Evolutionary conservation across 495 filamentous ascomycete genomes (phyloP).

Genomic region (Xylaria intraflava): DNA sequence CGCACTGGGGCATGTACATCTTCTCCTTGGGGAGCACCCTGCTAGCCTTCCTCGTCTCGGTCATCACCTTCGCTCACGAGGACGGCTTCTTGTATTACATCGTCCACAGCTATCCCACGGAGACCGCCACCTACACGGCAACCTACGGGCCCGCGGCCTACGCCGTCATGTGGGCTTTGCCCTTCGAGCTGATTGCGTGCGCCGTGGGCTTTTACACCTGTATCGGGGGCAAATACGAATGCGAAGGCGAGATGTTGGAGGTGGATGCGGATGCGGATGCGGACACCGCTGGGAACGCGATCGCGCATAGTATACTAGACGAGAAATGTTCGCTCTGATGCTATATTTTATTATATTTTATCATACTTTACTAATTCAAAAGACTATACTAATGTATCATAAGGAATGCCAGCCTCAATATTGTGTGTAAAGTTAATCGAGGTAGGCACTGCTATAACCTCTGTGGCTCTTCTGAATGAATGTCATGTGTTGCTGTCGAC

Average conservation of each 20-base stretch:
- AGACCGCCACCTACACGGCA: neutral
- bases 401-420: no score
- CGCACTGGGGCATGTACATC: neutral
- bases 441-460: no score
- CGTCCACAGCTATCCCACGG: neutral
- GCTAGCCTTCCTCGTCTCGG: neutral
- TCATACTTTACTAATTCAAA: no score
- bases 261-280: neutral
- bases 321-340: neutral
- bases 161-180: neutral
- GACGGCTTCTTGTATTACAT: neutral
- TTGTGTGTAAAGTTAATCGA: no score
- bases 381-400: no score
- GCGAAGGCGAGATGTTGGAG: constrained; percentile 2
- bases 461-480: no score
- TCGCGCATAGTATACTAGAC: neutral
- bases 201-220: constrained; percentile 3
- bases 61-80: constrained; percentile 1
- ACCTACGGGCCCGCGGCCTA: neutral
- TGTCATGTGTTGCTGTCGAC: no score
- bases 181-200: neutral
- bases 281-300: neutral
- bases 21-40: neutral
- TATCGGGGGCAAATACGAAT: constrained; percentile 5
- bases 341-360: neutral